Percentiles rank a stretch among this genome's conserved stretches.
phyloP scores from a whole-genome alignment of 148 eudicot species.

The Euryodendron excelsum region DNA sequence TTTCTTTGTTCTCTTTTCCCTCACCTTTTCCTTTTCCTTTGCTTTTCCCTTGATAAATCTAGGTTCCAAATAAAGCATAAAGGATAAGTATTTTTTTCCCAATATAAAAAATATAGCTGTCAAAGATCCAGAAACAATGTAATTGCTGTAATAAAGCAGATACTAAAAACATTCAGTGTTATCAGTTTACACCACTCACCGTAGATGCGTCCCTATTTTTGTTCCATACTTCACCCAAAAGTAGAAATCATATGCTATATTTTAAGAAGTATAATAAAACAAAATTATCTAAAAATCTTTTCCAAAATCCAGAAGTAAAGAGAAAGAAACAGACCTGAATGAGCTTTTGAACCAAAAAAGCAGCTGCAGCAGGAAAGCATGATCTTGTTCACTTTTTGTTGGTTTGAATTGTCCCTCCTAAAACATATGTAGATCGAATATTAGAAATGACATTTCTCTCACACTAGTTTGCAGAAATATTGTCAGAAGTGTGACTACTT shows the following conservation, averaged over 20 bases:
- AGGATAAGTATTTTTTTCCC: too few species aligned
- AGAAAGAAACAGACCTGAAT: constrained; percentile 56
- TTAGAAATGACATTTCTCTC: constrained; percentile 1
- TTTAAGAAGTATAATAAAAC: background rate
- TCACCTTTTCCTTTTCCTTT: too few species aligned
- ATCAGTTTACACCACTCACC: too few species aligned
- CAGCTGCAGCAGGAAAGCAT: constrained; percentile 82
- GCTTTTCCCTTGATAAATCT: too few species aligned
- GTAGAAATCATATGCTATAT: background rate
- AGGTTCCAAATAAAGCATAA: too few species aligned
- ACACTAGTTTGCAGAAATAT: background rate
- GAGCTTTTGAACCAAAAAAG: constrained; percentile 93
- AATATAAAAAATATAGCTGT: too few species aligned
- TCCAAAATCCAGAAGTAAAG: background rate
- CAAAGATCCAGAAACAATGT: too few species aligned
- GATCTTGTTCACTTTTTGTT: constrained; percentile 64
- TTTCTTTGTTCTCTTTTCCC: too few species aligned
- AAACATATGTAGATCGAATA: constrained; percentile 13
- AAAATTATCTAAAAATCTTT: background rate
- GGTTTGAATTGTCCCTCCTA: constrained; percentile 91
- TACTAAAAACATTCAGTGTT: too few species aligned
- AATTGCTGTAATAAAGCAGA: too few species aligned
- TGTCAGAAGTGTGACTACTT: background rate
- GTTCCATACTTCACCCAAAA: too few species aligned
- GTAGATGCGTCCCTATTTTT: too few species aligned